phyloP scores from a whole-genome alignment of 2,329 filamentous ascomycete genomes.

The Berkeleyomyces basicola region DNA sequence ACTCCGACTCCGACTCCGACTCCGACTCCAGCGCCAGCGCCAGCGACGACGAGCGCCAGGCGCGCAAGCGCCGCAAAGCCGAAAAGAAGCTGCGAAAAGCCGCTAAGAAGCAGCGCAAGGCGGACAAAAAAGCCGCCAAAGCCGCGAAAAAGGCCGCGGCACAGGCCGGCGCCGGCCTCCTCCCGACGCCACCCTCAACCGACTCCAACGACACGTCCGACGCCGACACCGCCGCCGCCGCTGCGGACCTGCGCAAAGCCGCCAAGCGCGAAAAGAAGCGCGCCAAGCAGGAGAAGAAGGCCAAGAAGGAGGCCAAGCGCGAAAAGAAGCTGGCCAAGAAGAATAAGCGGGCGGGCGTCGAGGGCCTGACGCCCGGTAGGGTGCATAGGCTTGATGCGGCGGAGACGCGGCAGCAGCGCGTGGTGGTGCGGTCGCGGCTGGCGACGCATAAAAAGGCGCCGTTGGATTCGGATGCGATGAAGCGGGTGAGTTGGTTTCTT shows the following conservation, averaged over 20 bases:
- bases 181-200: background rate
- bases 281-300: conserved; percentile 8
- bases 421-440: conserved; percentile 11
- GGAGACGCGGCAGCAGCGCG: conserved; percentile 5
- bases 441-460: conserved; percentile 9
- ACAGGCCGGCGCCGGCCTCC: background rate
- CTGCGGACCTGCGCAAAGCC: conserved; percentile 1
- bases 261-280: conserved; percentile 11
- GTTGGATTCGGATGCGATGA: conserved; percentile 12
- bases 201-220: background rate
- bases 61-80: conserved; percentile 5
- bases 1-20: conserved; percentile 1
- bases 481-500: conserved; percentile 5
- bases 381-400: too few relatives aligned
- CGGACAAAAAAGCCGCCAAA: conserved; percentile 4
- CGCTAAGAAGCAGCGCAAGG: conserved; percentile 9
- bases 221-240: background rate
- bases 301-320: background rate
- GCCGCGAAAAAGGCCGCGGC: background rate
- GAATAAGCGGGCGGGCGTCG: conserved; percentile 5
- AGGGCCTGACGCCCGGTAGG: background rate
- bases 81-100: conserved; percentile 9
- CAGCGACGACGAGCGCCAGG: background rate
- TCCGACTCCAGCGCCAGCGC: background rate
- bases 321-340: conserved; percentile 9